Percentiles rank a stretch among this genome's conserved stretches.
Conservation (phyloP, 2,329 filamentous ascomycete species). For the Botrytis fabae region DNA sequence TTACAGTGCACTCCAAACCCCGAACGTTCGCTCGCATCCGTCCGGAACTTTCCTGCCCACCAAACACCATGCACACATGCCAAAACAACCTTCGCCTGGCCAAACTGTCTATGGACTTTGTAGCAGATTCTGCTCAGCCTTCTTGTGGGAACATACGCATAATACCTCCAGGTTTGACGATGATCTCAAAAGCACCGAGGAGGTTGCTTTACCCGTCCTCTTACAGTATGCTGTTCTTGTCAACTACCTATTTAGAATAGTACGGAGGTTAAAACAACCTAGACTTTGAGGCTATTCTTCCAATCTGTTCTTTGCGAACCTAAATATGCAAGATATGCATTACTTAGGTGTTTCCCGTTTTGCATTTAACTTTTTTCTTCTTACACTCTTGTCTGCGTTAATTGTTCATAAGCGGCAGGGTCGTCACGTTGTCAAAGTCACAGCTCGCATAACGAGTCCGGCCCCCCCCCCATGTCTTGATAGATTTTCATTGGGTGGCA, state of each 20-base stretch:
- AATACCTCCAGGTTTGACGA: constrained; percentile 13
- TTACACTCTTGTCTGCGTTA: constrained; percentile 7
- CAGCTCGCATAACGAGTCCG: constrained; percentile 18
- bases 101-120: constrained; percentile 12
- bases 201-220: constrained; percentile 1
- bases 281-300: constrained; percentile 2
- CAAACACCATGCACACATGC: constrained; percentile 11
- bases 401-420: constrained; percentile 20
- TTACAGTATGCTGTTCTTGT: constrained; percentile 2
- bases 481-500: constrained; percentile 19
- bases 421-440: constrained; percentile 23
- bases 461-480: constrained; percentile 14
- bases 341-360: background rate
- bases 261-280: constrained; percentile 9
- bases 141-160: constrained; percentile 8
- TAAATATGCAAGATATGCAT: background rate
- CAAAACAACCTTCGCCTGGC: constrained; percentile 15
- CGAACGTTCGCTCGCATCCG: background rate
- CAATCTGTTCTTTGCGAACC: background rate
- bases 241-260: constrained; percentile 2
- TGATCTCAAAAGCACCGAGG: constrained; percentile 14
- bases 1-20: background rate
- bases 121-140: constrained; percentile 15
- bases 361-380: constrained; percentile 7
- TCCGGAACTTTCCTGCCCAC: constrained; percentile 4